phyloP scores from a whole-genome alignment of 2,329 filamentous ascomycete genomes.

The Beauveria sp. region DNA sequence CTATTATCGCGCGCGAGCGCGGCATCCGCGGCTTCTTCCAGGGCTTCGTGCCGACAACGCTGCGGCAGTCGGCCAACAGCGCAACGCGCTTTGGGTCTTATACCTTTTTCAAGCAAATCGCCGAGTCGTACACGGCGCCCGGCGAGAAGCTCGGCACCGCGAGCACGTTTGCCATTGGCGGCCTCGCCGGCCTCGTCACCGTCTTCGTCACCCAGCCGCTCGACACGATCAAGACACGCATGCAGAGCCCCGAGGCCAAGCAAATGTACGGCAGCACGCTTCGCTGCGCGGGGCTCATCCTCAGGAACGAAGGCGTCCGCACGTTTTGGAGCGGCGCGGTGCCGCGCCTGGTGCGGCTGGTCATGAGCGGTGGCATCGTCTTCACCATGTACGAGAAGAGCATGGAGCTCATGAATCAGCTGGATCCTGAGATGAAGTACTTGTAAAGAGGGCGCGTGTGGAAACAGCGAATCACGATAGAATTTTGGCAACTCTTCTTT shows the following conservation, averaged over 20 bases:
- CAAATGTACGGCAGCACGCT: constrained; percentile 80
- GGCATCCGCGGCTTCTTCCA: constrained; percentile 93
- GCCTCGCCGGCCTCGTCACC: constrained; percentile 81
- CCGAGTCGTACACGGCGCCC: constrained; percentile 83
- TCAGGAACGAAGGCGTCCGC: constrained; percentile 78
- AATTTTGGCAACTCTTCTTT: not conserved
- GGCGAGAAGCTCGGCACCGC: constrained; percentile 88
- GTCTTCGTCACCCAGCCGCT: constrained; percentile 71
- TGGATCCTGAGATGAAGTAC: constrained; percentile 80
- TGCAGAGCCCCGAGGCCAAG: constrained; percentile 90
- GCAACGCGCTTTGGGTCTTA: constrained; percentile 88
- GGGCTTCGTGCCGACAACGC: constrained; percentile 90
- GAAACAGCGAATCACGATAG: not conserved
- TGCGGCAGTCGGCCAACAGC: constrained; percentile 88
- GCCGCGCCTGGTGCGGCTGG: constrained; percentile 73
- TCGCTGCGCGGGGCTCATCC: constrained; percentile 73
- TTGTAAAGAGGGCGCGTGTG: constrained; percentile 41
- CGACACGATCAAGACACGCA: constrained; percentile 93
- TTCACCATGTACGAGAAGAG: constrained; percentile 99
- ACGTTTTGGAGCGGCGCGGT: constrained; percentile 94
- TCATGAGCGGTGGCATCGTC: constrained; percentile 91
- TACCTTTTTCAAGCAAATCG: constrained; percentile 82
- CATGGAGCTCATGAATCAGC: constrained; percentile 72
- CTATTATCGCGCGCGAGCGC: constrained; percentile 79
- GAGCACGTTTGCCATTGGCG: constrained; percentile 87